These are phyloP conservation scores for Asterochloris erici DNA, from an alignment of 139 green algal species.

Conservation along the genomic window DNA sequence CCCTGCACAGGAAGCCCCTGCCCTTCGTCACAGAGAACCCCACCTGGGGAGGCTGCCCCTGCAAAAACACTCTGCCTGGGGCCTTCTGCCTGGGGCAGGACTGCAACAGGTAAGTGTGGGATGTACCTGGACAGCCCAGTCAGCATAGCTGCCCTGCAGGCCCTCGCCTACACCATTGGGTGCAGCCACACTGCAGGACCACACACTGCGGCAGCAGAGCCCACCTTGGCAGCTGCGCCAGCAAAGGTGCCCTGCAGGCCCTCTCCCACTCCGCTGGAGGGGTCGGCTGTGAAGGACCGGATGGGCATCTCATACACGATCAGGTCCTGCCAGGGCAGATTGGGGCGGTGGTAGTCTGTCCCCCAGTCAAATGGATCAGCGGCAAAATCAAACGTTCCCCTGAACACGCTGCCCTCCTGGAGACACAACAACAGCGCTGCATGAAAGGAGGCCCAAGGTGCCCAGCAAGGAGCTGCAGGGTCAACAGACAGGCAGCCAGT, in stretches of 20 bases:
- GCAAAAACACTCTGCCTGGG: too few species aligned
- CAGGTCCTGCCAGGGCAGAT: conserved; percentile 55
- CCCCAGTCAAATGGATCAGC: conserved; percentile 80
- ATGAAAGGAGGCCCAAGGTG: neutral
- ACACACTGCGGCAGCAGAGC: neutral
- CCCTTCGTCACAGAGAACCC: too few species aligned
- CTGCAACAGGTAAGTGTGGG: too few species aligned
- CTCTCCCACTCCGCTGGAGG: conserved; percentile 46
- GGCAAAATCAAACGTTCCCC: conserved; percentile 83
- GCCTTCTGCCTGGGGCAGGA: too few species aligned
- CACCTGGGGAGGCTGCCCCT: too few species aligned
- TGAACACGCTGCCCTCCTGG: conserved; percentile 67
- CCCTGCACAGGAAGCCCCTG: too few species aligned
- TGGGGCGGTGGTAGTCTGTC: conserved; percentile 43
- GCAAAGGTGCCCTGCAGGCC: conserved; percentile 66
- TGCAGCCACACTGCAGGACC: too few species aligned
- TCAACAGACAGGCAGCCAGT: too few species aligned
- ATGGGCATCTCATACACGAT: conserved; percentile 85
- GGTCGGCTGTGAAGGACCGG: conserved; percentile 75
- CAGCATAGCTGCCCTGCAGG: too few species aligned
- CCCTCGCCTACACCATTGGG: too few species aligned
- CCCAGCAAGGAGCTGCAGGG: too few species aligned
- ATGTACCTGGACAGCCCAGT: too few species aligned
- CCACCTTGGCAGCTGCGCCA: conserved; percentile 74
- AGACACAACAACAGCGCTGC: neutral